A percentile compares a stretch with the other conserved stretches of the same genome.
These are phyloP conservation scores for Suillus lakei DNA, from an alignment of 768 basidiomycete genomes.

Conservation along the genomic window DNA sequence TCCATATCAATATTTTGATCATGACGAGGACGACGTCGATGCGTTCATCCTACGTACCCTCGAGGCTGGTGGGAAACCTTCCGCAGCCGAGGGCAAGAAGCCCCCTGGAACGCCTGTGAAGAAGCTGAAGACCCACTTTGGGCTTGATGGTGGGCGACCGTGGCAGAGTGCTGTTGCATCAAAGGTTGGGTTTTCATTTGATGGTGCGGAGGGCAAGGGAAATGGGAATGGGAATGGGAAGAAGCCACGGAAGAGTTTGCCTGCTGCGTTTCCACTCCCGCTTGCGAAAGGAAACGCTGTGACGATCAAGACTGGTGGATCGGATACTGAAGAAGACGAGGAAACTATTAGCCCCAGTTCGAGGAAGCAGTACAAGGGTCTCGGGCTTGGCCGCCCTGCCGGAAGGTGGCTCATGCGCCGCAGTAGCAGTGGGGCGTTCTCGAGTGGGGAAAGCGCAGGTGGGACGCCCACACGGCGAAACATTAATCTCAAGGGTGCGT, in stretches of 20 bases:
- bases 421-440: constrained; percentile 83
- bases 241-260: constrained; percentile 68
- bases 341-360: constrained; percentile 64
- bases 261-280: constrained; percentile 65
- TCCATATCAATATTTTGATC: constrained; percentile 20
- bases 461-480: constrained; percentile 68
- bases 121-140: constrained; percentile 61
- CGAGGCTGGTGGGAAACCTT: constrained; percentile 57
- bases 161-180: constrained; percentile 83
- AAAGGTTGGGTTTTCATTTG: constrained; percentile 62
- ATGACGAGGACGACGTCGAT: constrained; percentile 54
- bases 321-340: constrained; percentile 67
- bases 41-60: constrained; percentile 76
- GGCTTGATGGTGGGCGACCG: constrained; percentile 59
- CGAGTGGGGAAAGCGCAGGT: constrained; percentile 66
- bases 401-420: constrained; percentile 68
- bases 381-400: constrained; percentile 68
- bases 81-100: constrained; percentile 53
- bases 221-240: constrained; percentile 50
- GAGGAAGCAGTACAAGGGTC: constrained; percentile 59
- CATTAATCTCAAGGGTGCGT: constrained; percentile 43
- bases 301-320: constrained; percentile 42
- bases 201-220: constrained; percentile 35
- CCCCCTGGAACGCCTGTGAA: constrained; percentile 87
- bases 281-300: constrained; percentile 36